Evolutionary conservation across 2,329 filamentous ascomycete genomes (phyloP), one percentile per base, ranked within the genome.

Genomic region (Alternaria brassicicola): DNA sequence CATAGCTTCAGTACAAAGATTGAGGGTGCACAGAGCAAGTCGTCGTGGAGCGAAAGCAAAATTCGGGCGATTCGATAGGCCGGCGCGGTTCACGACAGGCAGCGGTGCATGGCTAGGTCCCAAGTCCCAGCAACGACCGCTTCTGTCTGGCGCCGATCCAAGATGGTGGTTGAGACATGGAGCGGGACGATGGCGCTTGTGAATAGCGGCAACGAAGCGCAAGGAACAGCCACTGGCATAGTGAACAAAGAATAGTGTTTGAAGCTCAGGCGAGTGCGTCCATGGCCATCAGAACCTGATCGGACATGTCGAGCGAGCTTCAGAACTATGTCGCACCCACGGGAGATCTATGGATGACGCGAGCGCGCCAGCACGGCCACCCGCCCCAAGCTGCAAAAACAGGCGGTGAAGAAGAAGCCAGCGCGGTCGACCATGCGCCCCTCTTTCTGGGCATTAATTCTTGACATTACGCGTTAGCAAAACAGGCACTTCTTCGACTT

Each of bases 81-180:
- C 56, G 58, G 57, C 49, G 62, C 41, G 49, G 62, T 63, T 51
- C 65, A 63, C 63, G 47, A 64, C 64, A 63, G 54, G 52, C 47
- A 55, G 59, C 55, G 61, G 67, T 69, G 67, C 65, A 66, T 66
- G 30, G 63, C 62, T 64, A 62, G 66, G 62, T 57, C 56, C 54
- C 62, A 64, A 62, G 64, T 60, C 55, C 56, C 52, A 55, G 56
- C 45, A 47, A 66, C 55, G 66, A 63, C 66, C 64, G 63, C 62
- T 68, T 61, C 39, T 65, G 54, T 67, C 57, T 74, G 70, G 68
- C 67, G 71, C 65, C 71, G 68, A 70, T 67, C 62, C 66, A 66
- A 62, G 59, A 50, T 59, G 67, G 71, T 66, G 67, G 68, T 65
- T 55, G 62, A 62, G 61, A 60, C 51, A 52, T 52, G 59, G 61